Evolutionary conservation across 2,329 filamentous ascomycete species (phyloP).

Genomic region (Tolypocladium capitatum): DNA sequence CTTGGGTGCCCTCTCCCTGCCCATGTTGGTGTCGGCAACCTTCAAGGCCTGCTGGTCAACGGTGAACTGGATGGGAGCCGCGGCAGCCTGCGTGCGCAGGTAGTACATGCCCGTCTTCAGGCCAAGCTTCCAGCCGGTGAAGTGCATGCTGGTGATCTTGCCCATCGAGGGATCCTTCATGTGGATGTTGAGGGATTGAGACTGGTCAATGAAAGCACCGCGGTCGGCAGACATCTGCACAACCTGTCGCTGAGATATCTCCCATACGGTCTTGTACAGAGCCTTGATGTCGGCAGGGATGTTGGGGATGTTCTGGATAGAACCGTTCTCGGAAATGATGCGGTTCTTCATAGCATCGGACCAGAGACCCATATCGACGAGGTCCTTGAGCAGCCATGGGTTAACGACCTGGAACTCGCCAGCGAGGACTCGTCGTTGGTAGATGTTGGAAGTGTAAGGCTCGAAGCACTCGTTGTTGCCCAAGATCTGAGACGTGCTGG

Average conservation of each 20-base stretch:
- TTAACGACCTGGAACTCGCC: conserved; percentile 99
- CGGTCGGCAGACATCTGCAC: conserved; percentile 97
- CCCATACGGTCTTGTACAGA: conserved; percentile 99
- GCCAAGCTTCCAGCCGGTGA: conserved; percentile 96
- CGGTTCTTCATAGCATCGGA: conserved; percentile 99
- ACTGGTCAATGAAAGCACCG: conserved; percentile 97
- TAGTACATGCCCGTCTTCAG: conserved; percentile 99
- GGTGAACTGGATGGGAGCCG: conserved; percentile 95
- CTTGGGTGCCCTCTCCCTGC: conserved; percentile 50
- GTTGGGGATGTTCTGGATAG: conserved; percentile 92
- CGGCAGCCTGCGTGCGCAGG: conserved; percentile 91
- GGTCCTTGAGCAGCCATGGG: conserved; percentile 94
- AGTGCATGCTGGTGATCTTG: conserved; percentile 99
- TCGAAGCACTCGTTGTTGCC: conserved; percentile 99
- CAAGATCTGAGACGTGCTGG: conserved; percentile 92
- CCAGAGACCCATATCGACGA: conserved; percentile 96
- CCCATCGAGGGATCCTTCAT: conserved; percentile 99
- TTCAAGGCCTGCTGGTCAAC: conserved; percentile 93
- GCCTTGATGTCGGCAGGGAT: conserved; percentile 93
- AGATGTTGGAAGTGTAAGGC: conserved; percentile 99
- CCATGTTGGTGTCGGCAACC: conserved; percentile 68
- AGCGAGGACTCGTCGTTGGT: conserved; percentile 92
- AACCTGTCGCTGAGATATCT: conserved; percentile 90
- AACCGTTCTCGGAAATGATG: conserved; percentile 94
- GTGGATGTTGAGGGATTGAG: conserved; percentile 97